phyloP scores from a whole-genome alignment of 129 eudicot genomes.

The Centrapalus pauciflorus region DNA sequence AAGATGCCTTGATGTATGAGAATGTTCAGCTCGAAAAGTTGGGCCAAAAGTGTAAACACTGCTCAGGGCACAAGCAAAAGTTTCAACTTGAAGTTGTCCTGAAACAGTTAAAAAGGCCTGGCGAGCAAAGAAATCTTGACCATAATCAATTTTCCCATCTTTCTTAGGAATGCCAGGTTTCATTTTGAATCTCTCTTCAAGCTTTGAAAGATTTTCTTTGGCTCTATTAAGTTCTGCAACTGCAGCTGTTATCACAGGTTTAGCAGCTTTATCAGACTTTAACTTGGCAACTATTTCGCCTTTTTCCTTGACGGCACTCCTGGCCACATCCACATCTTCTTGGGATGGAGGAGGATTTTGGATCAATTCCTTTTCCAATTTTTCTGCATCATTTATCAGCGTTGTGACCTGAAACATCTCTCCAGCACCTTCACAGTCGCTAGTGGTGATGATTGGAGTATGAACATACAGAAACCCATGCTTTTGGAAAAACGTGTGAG shows the following conservation, averaged over 20 bases:
- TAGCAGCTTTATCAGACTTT: slow-evolving; percentile 76
- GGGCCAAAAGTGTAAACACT: slow-evolving; percentile 97
- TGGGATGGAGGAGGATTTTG: slow-evolving; percentile 70
- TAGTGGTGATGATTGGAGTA: slow-evolving; percentile 87
- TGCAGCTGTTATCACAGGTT: slow-evolving; percentile 56
- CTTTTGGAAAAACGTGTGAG: slow-evolving; percentile 83
- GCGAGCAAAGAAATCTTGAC: slow-evolving; percentile 80
- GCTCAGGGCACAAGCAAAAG: slow-evolving; percentile 86
- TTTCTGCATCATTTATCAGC: slow-evolving; percentile 64
- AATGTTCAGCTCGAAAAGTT: slow-evolving; percentile 91
- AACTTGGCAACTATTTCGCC: slow-evolving; percentile 63
- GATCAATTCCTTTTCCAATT: slow-evolving; percentile 68
- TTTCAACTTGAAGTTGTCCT: slow-evolving; percentile 94
- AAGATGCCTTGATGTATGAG: slow-evolving; percentile 90
- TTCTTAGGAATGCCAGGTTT: slow-evolving; percentile 68
- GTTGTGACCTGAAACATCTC: slow-evolving; percentile 99
- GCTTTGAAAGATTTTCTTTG: slow-evolving; percentile 52
- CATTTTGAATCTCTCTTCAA: slow-evolving; percentile 60
- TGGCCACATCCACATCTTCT: slow-evolving; percentile 55
- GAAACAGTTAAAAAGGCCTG: slow-evolving; percentile 90
- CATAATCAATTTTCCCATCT: slow-evolving; percentile 81
- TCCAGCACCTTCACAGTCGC: slow-evolving; percentile 98
- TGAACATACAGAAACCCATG: slow-evolving; percentile 80
- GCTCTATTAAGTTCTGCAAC: slow-evolving; percentile 67
- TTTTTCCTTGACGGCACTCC: slow-evolving; percentile 54